phyloP scores from a whole-genome alignment of 228 moss, liverwort and hornwort genomes.

The Sphagnum magellanicum region DNA sequence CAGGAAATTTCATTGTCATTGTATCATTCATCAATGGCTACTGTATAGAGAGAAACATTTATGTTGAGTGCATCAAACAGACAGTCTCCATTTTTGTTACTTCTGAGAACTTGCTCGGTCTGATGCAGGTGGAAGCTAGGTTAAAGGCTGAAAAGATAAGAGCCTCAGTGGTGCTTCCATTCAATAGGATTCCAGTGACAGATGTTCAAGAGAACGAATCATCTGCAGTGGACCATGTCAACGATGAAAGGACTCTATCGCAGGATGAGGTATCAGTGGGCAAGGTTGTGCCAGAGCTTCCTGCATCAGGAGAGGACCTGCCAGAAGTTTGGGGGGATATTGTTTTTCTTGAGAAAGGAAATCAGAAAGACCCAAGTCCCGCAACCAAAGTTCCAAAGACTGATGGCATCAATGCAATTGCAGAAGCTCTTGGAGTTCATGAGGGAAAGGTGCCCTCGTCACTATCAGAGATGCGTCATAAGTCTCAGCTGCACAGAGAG shows the following conservation, averaged over 20 bases:
- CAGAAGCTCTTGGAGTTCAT: slow-evolving; percentile 4
- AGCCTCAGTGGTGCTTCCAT: slow-evolving; percentile 68
- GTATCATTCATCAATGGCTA: too few relatives aligned
- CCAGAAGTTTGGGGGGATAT: slow-evolving; percentile 33
- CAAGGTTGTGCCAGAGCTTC: slow-evolving; percentile 1
- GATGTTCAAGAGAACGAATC: too few relatives aligned
- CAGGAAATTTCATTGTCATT: too few relatives aligned
- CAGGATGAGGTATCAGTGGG: too few relatives aligned
- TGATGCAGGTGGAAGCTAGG: slow-evolving; percentile 52
- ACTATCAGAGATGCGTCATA: slow-evolving; percentile 23
- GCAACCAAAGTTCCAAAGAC: slow-evolving; percentile 5
- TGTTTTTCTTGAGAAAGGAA: slow-evolving; percentile 28
- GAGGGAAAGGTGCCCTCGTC: slow-evolving; percentile 23
- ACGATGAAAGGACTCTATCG: too few relatives aligned
- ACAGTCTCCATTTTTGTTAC: not conserved
- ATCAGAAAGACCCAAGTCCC: slow-evolving; percentile 3
- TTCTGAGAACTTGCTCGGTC: not conserved
- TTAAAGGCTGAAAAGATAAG: slow-evolving; percentile 55
- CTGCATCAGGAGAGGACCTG: slow-evolving; percentile 5
- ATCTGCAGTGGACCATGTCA: too few relatives aligned
- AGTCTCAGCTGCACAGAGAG: slow-evolving; percentile 12
- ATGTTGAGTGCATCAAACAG: not conserved
- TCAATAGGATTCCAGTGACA: slow-evolving; percentile 10
- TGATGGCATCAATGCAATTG: not conserved
- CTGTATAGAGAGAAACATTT: not conserved